Percentiles rank a stretch among this genome's conserved stretches.
Evolutionary conservation across 177 flowering plant genomes (phyloP).

Genomic region (Vitis hybrid): DNA sequence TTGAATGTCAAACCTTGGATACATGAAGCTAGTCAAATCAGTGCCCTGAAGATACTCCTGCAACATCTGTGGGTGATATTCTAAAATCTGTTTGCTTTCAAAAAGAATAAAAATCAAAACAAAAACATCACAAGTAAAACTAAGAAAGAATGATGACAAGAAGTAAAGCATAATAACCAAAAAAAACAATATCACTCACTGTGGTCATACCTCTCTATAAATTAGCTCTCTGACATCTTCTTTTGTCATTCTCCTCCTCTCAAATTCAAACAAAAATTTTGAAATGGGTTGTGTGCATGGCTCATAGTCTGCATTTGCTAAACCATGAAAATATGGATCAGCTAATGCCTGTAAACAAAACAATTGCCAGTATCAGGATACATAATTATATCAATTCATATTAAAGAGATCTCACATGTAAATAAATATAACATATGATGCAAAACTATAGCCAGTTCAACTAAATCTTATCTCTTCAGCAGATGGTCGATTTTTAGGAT

Average conservation of each 20-base stretch:
- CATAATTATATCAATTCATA: neutral
- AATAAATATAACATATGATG: neutral
- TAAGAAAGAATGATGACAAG: neutral
- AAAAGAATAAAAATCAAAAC: constrained; percentile 12
- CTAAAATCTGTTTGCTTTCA: constrained; percentile 77
- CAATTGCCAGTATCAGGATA: constrained; percentile 13
- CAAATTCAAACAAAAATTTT: constrained; percentile 94
- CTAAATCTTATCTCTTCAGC: constrained; percentile 75
- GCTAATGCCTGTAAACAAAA: constrained; percentile 66
- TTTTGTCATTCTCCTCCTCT: constrained; percentile 73
- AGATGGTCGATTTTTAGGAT: constrained; percentile 84
- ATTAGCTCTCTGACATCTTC: constrained; percentile 92
- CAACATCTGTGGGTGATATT: constrained; percentile 99
- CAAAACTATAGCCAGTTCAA: neutral
- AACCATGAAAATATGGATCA: constrained; percentile 84
- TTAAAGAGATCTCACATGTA: neutral
- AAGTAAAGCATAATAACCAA: no score
- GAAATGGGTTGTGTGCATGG: constrained; percentile 83
- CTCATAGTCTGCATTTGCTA: constrained; percentile 76
- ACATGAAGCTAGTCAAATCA: constrained; percentile 84
- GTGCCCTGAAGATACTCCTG: constrained; percentile 85
- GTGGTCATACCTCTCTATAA: constrained; percentile 74
- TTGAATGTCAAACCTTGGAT: constrained; percentile 70
- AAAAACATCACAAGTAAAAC: constrained; percentile 1
- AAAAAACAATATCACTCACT: neutral